Evolutionary conservation across 495 filamentous ascomycete species (phyloP), one percentile per base, ranked within the genome.

Genomic region (Lophiostoma macrostomum): DNA sequence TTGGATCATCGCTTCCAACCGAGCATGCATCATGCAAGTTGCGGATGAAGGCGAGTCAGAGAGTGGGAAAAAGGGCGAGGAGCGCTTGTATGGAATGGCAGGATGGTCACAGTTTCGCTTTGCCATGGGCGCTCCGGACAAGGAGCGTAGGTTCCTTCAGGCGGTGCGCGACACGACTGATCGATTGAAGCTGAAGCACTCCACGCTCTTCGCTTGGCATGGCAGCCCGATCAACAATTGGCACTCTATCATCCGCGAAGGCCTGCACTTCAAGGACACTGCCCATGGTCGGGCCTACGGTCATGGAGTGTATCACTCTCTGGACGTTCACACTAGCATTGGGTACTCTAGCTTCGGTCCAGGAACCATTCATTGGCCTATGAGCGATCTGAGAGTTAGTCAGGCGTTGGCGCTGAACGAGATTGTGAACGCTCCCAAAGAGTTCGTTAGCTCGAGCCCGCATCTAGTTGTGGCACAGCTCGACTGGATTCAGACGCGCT

Each of bases 401-500:
- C 52, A 42, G 1, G 86, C 85, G 3, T 69, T 97, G n/a, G 83
- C 86, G 25, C 67, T 97, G 44, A 91, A 91, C 64, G 91, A 97
- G 60, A 84, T 97, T 43, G 83, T 96, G 60, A 95, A 96, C 61
- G 75, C 74, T 0, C 80, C 88, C 0, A 25, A 70, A 0, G 59
- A 86, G 41, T 95, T 87, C 58, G 65, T 76, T 19, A 74, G 69
- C 36, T 53, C 11, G 3, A 53, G 1, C 0, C 85, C 84, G 0
- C 78, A 83, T 65, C 82, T 86, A 27, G 91, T 96, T 13, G 84
- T 97, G 1, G 65, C 76, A 4, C 75, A 88, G 28, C 70, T 85
- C 12, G 85, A 94, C 56, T 97, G 91, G 91, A 91, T 94, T 52
- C 91, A 95, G 63, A 86, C 87, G 19, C 77, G 91, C 50, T 97